Evolutionary conservation across 805 yeast species (phyloP), one percentile per base, ranked within the genome.

Genomic region (Candida sakaeoensis): DNA sequence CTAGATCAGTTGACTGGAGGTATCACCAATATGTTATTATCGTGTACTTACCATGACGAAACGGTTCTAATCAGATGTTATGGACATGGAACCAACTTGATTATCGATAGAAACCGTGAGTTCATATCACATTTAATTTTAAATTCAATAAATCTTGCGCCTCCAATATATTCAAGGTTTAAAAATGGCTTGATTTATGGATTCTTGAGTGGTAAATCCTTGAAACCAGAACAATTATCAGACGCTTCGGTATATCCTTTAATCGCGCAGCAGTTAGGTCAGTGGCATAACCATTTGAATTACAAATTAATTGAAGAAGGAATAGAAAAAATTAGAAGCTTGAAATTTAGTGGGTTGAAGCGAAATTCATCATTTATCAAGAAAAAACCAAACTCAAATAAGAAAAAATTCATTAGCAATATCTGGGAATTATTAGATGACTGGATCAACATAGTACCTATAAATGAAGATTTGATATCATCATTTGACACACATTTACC

Each of bases 101-200:
- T 84, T 37, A 84, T 84, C 24, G 89, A 85, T 57, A 65, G 93
- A 46, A 80, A 80, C 48, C 64, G 89, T 26, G 93, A 84, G 54
- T 81, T 79, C 52, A 80, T 82, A 14, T 80, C 85, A 41, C 91
- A 84, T 54, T 54, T 79, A 36, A 74, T 79, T 38, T 68, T 85
- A 37, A 72, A 79, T 49, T 69, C 81, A 3, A 64, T 79, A 31
- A 65, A 68, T 2, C 68, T 84, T 45, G 91, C 91, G 0, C 87
- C 93, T 1, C 71, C 80, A 1, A 71, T 84, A 18, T 76, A 75
- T 53, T 82, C 85, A 3, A 61, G 85, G 37, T 82, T 85, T 50
- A 75, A 77, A 24, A 84, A 84, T 56, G 93, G 93, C 0, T 66
- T 84, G 31, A 74, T 84, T 9, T 84, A 84, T 52, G 89, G 86